Evolutionary conservation across 257 asterid genomes (phyloP), one percentile per base, ranked within the genome.

Genomic region (Nicotiana attenuata): DNA sequence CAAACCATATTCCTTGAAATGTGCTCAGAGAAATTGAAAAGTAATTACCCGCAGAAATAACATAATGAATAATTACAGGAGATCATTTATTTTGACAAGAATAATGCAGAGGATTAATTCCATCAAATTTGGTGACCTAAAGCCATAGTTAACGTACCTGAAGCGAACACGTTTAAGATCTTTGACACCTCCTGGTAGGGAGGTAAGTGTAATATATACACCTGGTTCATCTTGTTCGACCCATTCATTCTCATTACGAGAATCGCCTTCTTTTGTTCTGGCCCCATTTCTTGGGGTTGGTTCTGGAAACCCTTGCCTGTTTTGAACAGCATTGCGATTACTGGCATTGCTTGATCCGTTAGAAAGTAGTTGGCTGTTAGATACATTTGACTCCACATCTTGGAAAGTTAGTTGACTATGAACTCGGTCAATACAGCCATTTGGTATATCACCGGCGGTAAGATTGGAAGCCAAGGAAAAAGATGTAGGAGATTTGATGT

Each of bases 161-260:
- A 96, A 96, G 86, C 99, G 97, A 83, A 96, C 99, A 79, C 99
- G 94, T 83, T 96, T 96, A 81, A 96, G 91, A 83, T 96, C 99
- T 82, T 92, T 96, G 83, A 87, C 89, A 61, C 99, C 99, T 63
- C 96, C 98, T 47, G 98, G 92, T 83, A 96, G 88, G 82, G 98
- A 91, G 83, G 98, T 91, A 71, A 93, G 99, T 29, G 99, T 93
- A 38, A 96, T 96, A 86, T 96, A 96, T 73, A 96, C 99, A 65
- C 99, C 99, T 76, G 97, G 95, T 84, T 94, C 99, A 80, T 96
- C 99, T 88, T 95, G 98, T 85, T 95, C 99, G 68, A 96, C 98
- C 98, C 98, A 96, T 85, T 96, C 99, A 75, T 81, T 94, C 69
- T 94, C 98, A 79, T 63, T 90, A 71, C 94, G 94, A 65, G 90